Evolutionary conservation across 2,329 filamentous ascomycete species (phyloP).

Genomic region (Colletotrichum scovillei): DNA sequence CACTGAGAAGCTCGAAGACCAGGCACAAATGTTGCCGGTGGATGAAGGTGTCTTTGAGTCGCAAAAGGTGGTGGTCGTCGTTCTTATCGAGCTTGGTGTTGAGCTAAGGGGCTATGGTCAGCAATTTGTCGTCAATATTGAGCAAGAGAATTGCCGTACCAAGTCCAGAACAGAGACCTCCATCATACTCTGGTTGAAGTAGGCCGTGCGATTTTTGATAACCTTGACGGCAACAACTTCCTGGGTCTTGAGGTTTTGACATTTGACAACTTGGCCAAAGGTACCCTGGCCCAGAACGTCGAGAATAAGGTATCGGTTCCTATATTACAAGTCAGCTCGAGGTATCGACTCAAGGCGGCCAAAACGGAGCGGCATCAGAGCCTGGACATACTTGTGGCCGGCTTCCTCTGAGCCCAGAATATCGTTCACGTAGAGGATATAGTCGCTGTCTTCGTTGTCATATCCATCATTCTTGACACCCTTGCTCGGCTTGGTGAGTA

Average conservation of each 20-base stretch:
- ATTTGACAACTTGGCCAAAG: slow-evolving; percentile 98
- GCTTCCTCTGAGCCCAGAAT: slow-evolving; percentile 98
- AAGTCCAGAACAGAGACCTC: slow-evolving; percentile 97
- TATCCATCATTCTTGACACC: slow-evolving; percentile 98
- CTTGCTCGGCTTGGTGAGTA: slow-evolving; percentile 98
- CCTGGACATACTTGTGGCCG: slow-evolving; percentile 83
- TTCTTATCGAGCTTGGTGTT: slow-evolving; percentile 99
- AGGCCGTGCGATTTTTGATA: slow-evolving; percentile 98
- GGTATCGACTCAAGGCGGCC: neutral
- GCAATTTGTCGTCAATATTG: neutral
- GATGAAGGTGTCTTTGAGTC: slow-evolving; percentile 97
- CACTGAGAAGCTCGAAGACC: slow-evolving; percentile 95
- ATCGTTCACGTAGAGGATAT: slow-evolving; percentile 99
- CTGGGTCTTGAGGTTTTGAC: slow-evolving; percentile 97
- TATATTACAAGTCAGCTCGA: slow-evolving; percentile 46
- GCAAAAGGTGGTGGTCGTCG: slow-evolving; percentile 94
- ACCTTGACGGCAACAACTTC: slow-evolving; percentile 99
- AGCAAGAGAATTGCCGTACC: slow-evolving; percentile 60
- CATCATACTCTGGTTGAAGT: slow-evolving; percentile 99
- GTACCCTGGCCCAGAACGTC: slow-evolving; percentile 98
- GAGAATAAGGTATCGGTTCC: slow-evolving; percentile 95
- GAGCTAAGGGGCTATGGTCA: slow-evolving; percentile 65
- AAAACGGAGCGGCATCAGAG: neutral
- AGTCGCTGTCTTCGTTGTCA: slow-evolving; percentile 99
- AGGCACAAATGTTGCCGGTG: slow-evolving; percentile 96